Evolutionary conservation across 2,329 filamentous ascomycete species (phyloP), one percentile per base, ranked within the genome.

Genomic region (Conoideocrella luteorostrata): DNA sequence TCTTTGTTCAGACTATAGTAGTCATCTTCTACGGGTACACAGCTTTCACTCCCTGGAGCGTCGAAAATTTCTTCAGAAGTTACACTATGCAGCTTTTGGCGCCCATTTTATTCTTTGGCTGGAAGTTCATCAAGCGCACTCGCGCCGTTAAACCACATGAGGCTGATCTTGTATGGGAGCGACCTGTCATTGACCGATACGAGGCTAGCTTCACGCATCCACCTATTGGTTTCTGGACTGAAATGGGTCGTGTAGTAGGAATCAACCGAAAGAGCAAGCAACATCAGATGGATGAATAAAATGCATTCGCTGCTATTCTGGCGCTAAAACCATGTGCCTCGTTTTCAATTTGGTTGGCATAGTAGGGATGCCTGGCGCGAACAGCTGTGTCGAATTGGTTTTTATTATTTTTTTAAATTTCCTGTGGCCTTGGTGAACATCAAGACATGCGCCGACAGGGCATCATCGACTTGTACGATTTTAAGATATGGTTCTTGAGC

Each of bases 81-180:
- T 80, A 80, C 60, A 73, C 72, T 22, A 78, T 80, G 73, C 64
- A 75, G 47, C 60, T 79, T 12, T 57, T 81, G 20, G 70, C 72
- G 0, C 69, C 72, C 7, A 56, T 77, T 28, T 62, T 79, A 22
- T 84, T 74, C 56, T 41, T 72, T 17, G 68, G 68, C 52, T 87
- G 80, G 78, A 87, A 86, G 63, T 7, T 85, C 1, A 17, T 79
- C 57, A 78, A 80, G 65, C 68, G 66, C 45, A 85, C 81, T 2
- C 70, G 69, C 47, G 65, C 75, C 41, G 65, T 80, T 15, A 62
- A 63, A 3, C 65, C 80, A 0, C 56, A 67, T 5, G 74, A 84
- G 54, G 70, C 72, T 3, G 79, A 84, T 53, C 66, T 83, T 13
- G 64, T 79, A 33, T 77, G 77, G 78, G 71, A 83, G 52, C 66